Base-by-base conservation (phyloP, 2,329 filamentous ascomycete genomes). In the Cladosporium phlei region DNA sequence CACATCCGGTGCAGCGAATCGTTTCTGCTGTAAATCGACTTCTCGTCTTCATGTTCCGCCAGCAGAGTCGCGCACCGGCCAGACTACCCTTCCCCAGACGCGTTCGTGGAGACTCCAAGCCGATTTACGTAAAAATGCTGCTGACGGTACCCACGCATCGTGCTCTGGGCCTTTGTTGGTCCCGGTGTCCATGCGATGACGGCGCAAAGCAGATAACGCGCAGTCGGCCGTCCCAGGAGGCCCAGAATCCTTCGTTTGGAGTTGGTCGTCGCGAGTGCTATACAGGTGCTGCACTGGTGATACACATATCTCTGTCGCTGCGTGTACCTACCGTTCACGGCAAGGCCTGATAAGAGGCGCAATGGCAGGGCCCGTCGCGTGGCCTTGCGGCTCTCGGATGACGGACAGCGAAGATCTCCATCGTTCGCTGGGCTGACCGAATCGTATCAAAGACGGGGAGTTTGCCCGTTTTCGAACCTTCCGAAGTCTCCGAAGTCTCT, bases 111-210 rank as follows among this genome's bases (percentile, higher is more conserved):
- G 32, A 17, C 30, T 28, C 42, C 42, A 45, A 35, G 19, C 19
- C 24, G 28, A 28, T 45, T 45, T 45, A 45, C 42, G 32, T 45
- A 45, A 45, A 45, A 21, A 12, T n/a, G 25, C 9, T 30, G 11
- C 9, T 25, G 21, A 22, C 21, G 21, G 32, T 32, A 20, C 29
- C 28, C 39, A 43, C 39, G 28, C 28, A 25, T 29, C 21, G 14
- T 43, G 39, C 39, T 43, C 39, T 43, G 39, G 39, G 39, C 39
- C 39, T 43, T 27, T 29, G 27, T 8, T 43, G 39, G 39, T 43
- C 39, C 14, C 20, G 19, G 39, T 32, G 39, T 16, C 20, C 28
- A 43, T 22, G 14, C 37, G 24, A 27, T 27, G 35, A 38, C 22
- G 20, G n/a, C 28, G 28, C 25, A 29, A 43, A 43, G 38, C 20